Percentiles rank a stretch among this genome's conserved stretches.
Conservation (phyloP, 1,139 yeast genomes). For the Suhomyces choctaworum region DNA sequence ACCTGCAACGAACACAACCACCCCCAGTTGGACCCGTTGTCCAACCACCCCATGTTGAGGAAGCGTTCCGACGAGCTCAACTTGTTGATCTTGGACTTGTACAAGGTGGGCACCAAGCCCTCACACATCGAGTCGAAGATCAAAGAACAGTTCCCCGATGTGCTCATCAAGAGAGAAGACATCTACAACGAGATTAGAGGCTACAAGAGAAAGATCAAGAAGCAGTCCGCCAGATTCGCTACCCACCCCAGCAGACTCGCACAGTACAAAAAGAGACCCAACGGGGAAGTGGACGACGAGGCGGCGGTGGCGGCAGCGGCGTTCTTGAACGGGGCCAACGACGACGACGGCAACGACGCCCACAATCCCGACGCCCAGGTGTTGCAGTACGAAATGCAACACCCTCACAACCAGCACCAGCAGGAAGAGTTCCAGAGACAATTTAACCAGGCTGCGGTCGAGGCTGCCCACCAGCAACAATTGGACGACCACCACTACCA, state of each 20-base stretch:
- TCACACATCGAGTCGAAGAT: slow-evolving; percentile 55
- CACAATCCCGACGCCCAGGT: slow-evolving; percentile 21
- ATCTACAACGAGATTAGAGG: slow-evolving; percentile 60
- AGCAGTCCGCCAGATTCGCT: slow-evolving; percentile 27
- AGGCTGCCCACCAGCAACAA: slow-evolving; percentile 31
- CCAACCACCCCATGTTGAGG: slow-evolving; percentile 59
- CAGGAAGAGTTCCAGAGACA: slow-evolving; percentile 44
- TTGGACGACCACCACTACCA: slow-evolving; percentile 34
- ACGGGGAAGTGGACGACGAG: slow-evolving; percentile 33
- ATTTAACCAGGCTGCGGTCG: slow-evolving; percentile 40
- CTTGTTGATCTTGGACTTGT: slow-evolving; percentile 51
- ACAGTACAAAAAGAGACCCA: slow-evolving; percentile 25
- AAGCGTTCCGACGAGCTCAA: slow-evolving; percentile 56
- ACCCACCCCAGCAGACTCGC: slow-evolving; percentile 14
- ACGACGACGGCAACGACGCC: slow-evolving; percentile 12
- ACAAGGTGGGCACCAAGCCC: slow-evolving; percentile 60
- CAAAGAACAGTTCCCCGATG: slow-evolving; percentile 54
- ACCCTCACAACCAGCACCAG: slow-evolving; percentile 30
- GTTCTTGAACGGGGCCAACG: slow-evolving; percentile 16
- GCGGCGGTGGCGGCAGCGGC: slow-evolving; percentile 27
- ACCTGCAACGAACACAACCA: slow-evolving; percentile 61
- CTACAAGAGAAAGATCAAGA: slow-evolving; percentile 54
- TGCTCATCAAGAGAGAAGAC: slow-evolving; percentile 57
- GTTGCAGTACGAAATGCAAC: slow-evolving; percentile 25
- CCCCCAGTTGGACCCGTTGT: slow-evolving; percentile 57